Conservation (phyloP, 192 early-diverging fungal genomes). For the Coemansia sp. region DNA sequence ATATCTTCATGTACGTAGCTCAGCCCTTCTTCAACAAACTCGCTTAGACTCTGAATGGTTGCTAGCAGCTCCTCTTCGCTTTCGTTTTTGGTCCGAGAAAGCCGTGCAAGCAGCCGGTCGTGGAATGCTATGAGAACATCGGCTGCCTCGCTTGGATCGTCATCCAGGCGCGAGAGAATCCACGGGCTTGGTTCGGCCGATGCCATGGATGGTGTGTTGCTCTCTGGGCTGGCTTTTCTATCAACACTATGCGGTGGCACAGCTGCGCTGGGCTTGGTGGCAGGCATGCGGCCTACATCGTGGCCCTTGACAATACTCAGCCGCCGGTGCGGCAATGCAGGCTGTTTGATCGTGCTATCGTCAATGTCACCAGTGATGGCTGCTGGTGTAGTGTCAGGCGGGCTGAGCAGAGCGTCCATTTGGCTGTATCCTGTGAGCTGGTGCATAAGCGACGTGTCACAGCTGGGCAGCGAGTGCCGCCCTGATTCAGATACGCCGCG, state of each 20-base stretch:
- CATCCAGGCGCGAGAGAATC: neutral
- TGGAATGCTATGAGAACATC: slow-evolving; percentile 23
- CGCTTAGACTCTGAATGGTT: slow-evolving; percentile 36
- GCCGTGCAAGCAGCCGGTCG: slow-evolving; percentile 18
- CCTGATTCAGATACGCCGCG: slow-evolving; percentile 43
- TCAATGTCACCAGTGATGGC: neutral
- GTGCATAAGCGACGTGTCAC: slow-evolving; percentile 14
- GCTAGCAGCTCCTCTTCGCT: slow-evolving; percentile 41
- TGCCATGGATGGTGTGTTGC: neutral
- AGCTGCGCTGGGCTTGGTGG: neutral
- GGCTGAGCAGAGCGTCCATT: neutral
- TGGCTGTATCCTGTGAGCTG: slow-evolving; percentile 18
- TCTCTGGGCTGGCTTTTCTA: neutral
- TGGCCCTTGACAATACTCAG: slow-evolving; percentile 35
- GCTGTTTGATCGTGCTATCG: too few species aligned
- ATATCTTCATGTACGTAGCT: slow-evolving; percentile 41
- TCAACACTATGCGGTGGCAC: neutral
- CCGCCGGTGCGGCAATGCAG: slow-evolving; percentile 22
- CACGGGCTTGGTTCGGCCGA: neutral
- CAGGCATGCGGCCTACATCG: slow-evolving; percentile 13
- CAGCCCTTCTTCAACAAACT: slow-evolving; percentile 48
- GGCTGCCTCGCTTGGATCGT: slow-evolving; percentile 12
- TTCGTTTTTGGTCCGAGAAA: slow-evolving; percentile 31
- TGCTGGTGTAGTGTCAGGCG: neutral
- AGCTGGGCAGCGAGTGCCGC: slow-evolving; percentile 12